A percentile compares a stretch with the other conserved stretches of the same genome.
phyloP scores from a whole-genome alignment of 306 rosid species.

The Ziziphus jujuba region DNA sequence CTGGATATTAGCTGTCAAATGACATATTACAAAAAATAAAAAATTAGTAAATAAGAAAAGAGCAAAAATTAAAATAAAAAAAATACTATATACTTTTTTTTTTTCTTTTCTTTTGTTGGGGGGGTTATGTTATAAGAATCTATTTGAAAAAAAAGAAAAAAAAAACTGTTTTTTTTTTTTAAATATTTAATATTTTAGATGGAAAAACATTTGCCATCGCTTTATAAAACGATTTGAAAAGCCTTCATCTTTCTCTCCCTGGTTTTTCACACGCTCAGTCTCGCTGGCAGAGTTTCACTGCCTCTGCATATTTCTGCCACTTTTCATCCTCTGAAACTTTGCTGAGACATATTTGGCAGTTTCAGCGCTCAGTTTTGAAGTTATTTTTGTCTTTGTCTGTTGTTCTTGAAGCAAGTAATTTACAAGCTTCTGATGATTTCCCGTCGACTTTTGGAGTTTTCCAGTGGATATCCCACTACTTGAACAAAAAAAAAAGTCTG shows the following conservation, averaged over 20 bases:
- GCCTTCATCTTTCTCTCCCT: not conserved
- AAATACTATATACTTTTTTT: slow-evolving; percentile 4
- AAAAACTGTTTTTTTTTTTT: too few species aligned
- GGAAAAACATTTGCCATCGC: slow-evolving; percentile 18
- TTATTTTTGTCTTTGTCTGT: slow-evolving; percentile 9
- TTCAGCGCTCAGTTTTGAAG: not conserved
- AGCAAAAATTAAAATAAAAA: slow-evolving; percentile 10
- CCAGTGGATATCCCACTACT: not conserved
- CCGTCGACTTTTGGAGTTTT: not conserved
- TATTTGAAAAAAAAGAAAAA: too few species aligned
- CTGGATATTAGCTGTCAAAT: slow-evolving; percentile 91
- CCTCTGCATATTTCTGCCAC: too few species aligned
- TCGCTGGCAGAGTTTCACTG: not conserved
- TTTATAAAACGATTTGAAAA: slow-evolving; percentile 46
- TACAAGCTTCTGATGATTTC: not conserved
- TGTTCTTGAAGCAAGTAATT: not conserved
- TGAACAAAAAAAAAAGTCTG: too few species aligned
- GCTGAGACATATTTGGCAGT: not conserved
- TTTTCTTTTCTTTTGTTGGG: too few species aligned
- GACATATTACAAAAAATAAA: not conserved
- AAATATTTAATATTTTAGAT: slow-evolving; percentile 7
- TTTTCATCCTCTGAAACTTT: not conserved
- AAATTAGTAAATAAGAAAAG: too few species aligned
- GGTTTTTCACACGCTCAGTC: not conserved
- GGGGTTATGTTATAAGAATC: too few species aligned